Evolutionary conservation across 306 rosid species (phyloP), one percentile per base, ranked within the genome.

Genomic region (Citrullus mucosospermus): DNA sequence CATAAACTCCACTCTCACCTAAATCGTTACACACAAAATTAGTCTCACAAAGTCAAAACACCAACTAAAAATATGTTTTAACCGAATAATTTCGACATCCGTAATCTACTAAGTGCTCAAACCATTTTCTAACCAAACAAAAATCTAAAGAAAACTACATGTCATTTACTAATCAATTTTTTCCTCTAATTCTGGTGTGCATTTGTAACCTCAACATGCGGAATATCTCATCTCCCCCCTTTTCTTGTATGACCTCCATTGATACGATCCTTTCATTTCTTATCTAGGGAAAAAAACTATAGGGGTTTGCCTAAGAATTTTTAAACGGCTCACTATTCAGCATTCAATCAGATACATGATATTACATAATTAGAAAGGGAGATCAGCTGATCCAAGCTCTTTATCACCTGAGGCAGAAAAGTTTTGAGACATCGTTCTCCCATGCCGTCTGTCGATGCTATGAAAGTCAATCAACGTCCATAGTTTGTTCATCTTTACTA

Each of bases 381-480:
- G 39, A 4, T 70, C 32, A 20, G 43, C 75, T 43, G 54, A 68
- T 68, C 15, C 75, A 20, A 68, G 7, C 55, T 68, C 54, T 43
- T 70, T 25, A 70, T 69, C 38, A 8, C 9, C 34, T 43, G 39
- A 70, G 57, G 20, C 76, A 12, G 12, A 38, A 22, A 25, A 44
- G 57, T 20, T 46, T 70, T 6, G 6, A 70, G 13, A 46, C 38
- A n/a, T 68, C 55, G 1, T 14, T 15, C 15, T 41, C 73, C 50
- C 53, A 43, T 17, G 28, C 28, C 28, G 28, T 25, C 28, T 25
- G 75, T 68, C 17, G 38, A 6, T 22, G 36, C 76, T 46, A 70
- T 25, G 39, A 70, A 81, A 66, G 34, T 70, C 82, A 85, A 79
- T 90, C 97, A 34, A 87, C 83, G 61, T 91, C 93, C 97, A 91